Percentiles rank a stretch among this genome's conserved stretches.
Conservation (phyloP, 495 filamentous ascomycete genomes). For the Neurospora hispaniola region DNA sequence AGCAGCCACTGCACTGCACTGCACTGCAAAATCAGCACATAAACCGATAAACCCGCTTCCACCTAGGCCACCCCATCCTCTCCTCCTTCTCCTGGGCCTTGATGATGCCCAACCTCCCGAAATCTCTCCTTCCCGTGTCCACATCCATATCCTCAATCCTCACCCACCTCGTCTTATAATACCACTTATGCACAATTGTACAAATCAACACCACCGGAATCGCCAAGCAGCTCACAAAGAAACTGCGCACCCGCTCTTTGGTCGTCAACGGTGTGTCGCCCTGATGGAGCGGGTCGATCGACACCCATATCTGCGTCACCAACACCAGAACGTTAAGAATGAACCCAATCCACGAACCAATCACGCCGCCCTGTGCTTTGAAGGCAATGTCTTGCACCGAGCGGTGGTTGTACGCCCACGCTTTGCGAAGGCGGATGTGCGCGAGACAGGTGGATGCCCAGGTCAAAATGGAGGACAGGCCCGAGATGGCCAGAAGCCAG, state of each 20-base stretch:
- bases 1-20: too few species aligned
- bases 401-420: conserved; percentile 64
- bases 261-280: conserved; percentile 26
- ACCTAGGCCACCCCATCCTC: conserved; percentile 61
- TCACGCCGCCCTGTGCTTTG: conserved; percentile 64
- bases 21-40: conserved; percentile 27
- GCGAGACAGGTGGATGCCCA: conserved; percentile 83
- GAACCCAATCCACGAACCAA: conserved; percentile 81
- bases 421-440: conserved; percentile 84
- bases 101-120: conserved; percentile 65
- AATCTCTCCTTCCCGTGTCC: conserved; percentile 73
- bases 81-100: conserved; percentile 76
- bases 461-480: conserved; percentile 83
- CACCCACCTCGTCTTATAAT: conserved; percentile 58
- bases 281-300: conserved; percentile 53
- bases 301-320: conserved; percentile 84
- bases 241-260: conserved; percentile 35
- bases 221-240: conserved; percentile 74
- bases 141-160: conserved; percentile 70
- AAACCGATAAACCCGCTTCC: conserved; percentile 67
- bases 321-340: conserved; percentile 68
- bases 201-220: conserved; percentile 68
- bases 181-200: conserved; percentile 72
- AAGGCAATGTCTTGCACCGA: conserved; percentile 73
- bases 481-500: conserved; percentile 88